Base-by-base conservation (phyloP, 2,329 filamentous ascomycete species). In the Aspergillus sp. region DNA sequence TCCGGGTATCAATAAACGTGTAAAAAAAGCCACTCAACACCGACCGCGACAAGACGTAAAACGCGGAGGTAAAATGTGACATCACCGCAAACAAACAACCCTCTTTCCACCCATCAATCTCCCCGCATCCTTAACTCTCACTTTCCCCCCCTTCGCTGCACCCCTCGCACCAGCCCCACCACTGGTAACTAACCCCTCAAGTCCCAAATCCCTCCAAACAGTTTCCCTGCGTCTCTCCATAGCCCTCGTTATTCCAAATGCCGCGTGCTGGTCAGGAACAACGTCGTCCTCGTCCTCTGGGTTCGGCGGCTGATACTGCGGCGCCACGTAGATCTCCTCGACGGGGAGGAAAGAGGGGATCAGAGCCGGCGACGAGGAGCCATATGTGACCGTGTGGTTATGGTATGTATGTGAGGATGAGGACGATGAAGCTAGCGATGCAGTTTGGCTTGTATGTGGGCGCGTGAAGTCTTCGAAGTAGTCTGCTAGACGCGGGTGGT, bases 211-310 rank as follows among this genome's bases (percentile, higher is more conserved):
- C 59, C 81, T 77, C 85, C 85, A 88, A 2, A 79, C 78, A 4
- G 77, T 76, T 71, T 84, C 82, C 49, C 77, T 74, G 59, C 77
- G 77, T 49, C 76, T 76, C 68, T 86, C 81, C 66, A 85, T 86
- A 0, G 85, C 86, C 43, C 85, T 76, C 69, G 84, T 80, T 58
- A 88, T 88, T 1, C 86, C 86, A 72, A 87, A 88, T 2, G 85
- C 86, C 0, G 86, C 86, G 70, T 88, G 86, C 71, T 87, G 85
- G 63, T 88, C 85, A 0, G 86, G 86, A 14, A 88, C 85, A 3
- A 88, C 83, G 63, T 87, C 86, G 60, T 88, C 86, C 69, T 88
- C 85, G 61, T 88, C 86, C 68, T 88, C 86, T 0, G 86, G 86
- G 61, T 88, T 87, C 14, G 85, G 71, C 0, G 86, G 86, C 66